Conservation (phyloP, 441 rosid species). For the Bruguiera hainesii region DNA sequence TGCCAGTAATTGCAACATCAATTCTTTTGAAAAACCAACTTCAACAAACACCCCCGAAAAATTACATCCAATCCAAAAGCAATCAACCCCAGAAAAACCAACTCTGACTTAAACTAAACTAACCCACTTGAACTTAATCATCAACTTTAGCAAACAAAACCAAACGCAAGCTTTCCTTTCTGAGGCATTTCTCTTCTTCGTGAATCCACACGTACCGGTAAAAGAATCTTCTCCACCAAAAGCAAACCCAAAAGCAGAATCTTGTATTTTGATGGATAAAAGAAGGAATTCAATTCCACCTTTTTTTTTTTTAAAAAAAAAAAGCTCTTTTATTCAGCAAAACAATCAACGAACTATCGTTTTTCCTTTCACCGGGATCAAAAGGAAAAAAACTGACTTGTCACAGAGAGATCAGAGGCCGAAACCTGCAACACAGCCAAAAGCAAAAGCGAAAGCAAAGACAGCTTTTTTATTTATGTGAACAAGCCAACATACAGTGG, state of each 20-base stretch:
- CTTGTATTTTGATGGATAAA: neutral
- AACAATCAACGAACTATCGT: no score
- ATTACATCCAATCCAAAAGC: slow-evolving; percentile 22
- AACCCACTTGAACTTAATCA: slow-evolving; percentile 11
- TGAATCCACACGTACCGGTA: neutral
- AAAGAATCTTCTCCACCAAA: slow-evolving; percentile 17
- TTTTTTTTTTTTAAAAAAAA: neutral
- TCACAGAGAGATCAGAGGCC: slow-evolving; percentile 72
- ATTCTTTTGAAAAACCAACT: slow-evolving; percentile 14
- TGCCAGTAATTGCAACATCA: slow-evolving; percentile 9
- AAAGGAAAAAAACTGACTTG: slow-evolving; percentile 44
- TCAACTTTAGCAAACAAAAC: slow-evolving; percentile 1
- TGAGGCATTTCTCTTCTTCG: slow-evolving; percentile 15
- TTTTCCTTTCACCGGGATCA: slow-evolving; percentile 27
- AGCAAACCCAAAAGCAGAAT: neutral
- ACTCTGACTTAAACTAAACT: slow-evolving; percentile 22
- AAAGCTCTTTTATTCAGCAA: no score
- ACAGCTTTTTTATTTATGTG: slow-evolving; percentile 38
- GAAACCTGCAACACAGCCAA: slow-evolving; percentile 35
- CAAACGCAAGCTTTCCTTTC: slow-evolving; percentile 16
- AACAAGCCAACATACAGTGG: slow-evolving; percentile 76
- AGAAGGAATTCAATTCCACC: neutral
- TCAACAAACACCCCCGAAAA: neutral
- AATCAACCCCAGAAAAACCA: slow-evolving; percentile 17
- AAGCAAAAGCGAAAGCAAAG: slow-evolving; percentile 50